Evolutionary conservation across 768 basidiomycete genomes (phyloP).

Genomic region (Neoboletus subvelutipes): DNA sequence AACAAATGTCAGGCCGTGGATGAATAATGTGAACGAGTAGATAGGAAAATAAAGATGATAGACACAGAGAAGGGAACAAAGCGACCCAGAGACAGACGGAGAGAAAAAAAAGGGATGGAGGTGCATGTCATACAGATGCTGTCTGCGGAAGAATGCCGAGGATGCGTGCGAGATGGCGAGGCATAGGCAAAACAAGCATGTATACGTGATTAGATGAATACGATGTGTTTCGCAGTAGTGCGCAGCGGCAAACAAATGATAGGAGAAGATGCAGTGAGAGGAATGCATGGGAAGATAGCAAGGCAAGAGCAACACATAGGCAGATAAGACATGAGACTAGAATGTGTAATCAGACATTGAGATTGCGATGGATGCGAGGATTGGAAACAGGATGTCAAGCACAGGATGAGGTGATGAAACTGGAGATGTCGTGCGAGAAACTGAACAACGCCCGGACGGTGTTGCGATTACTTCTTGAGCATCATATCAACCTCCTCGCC

Average conservation of each 20-base stretch:
- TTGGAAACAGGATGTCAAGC: constrained; percentile 38
- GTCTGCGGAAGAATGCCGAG: constrained; percentile 22
- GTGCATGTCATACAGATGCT: constrained; percentile 29
- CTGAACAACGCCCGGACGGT: constrained; percentile 14
- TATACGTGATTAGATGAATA: constrained; percentile 34
- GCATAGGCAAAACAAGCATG: constrained; percentile 36
- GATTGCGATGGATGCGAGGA: constrained; percentile 35
- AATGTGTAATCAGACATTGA: constrained; percentile 40
- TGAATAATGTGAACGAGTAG: constrained; percentile 32
- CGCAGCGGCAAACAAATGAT: constrained; percentile 29
- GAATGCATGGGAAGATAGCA: constrained; percentile 40
- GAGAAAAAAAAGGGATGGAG: constrained; percentile 4
- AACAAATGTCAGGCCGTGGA: constrained; percentile 22
- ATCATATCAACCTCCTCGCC: constrained; percentile 32
- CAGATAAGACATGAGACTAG: constrained; percentile 36
- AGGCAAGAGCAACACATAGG: constrained; percentile 37
- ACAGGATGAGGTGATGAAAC: constrained; percentile 29
- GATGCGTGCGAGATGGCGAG: constrained; percentile 17
- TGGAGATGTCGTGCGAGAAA: constrained; percentile 26
- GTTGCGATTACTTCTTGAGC: constrained; percentile 31
- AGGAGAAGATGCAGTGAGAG: constrained; percentile 19
- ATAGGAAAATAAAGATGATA: constrained; percentile 32
- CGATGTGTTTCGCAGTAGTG: constrained; percentile 37
- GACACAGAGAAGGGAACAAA: constrained; percentile 25
- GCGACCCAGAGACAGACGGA: constrained; percentile 16